Base-by-base conservation (phyloP, 805 yeast species). In the Yarrowia divulgata region DNA sequence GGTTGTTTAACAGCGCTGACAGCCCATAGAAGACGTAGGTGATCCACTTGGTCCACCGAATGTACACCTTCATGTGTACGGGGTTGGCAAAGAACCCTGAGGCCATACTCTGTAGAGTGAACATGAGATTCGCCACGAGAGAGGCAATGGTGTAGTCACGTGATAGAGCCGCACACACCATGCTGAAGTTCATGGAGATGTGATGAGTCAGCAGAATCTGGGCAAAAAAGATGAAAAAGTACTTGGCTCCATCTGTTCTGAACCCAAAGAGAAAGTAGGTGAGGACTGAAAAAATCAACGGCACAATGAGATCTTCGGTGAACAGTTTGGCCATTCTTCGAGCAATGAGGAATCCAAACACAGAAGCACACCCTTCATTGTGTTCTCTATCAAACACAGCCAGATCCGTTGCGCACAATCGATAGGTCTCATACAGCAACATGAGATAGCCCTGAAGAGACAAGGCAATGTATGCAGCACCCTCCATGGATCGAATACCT, bases 1-100 rank as follows among this genome's bases (percentile, higher is more conserved):
- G 88, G 74, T 88, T 89, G 0, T 93, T 83, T 49, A 84, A 74
- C 69, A 88, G 74, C 1, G 87, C 88, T 2, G 95, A 95, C 77
- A 89, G 90, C 0, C 88, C 88, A 75, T 89, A 91, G 91, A 93
- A 92, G 67, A 89, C 82, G 75, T 85, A 90, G 0, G 94, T 88
- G 69, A 88, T 80, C 77, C 90, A 91, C 75, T 89, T 90, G 6
- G 88, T 84, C 97, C 97, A 91, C 43, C 91, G 82, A 9, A 91
- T 96, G 74, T 92, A 92, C 0, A 90, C 96, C 0, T 97, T 97
- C 87, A 91, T 83, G 0, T 85, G 82, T 8, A 82, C 80, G 0
- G 93, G 86, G 76, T 91, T 90, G 29, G 88, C 90, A 74, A 89
- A 91, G 77, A 86, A 90, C 0, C 97, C 97, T 76, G 91, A 88